Evolutionary conservation across 2,329 filamentous ascomycete genomes (phyloP), one percentile per base, ranked within the genome.

Genomic region (Didymella exigua): DNA sequence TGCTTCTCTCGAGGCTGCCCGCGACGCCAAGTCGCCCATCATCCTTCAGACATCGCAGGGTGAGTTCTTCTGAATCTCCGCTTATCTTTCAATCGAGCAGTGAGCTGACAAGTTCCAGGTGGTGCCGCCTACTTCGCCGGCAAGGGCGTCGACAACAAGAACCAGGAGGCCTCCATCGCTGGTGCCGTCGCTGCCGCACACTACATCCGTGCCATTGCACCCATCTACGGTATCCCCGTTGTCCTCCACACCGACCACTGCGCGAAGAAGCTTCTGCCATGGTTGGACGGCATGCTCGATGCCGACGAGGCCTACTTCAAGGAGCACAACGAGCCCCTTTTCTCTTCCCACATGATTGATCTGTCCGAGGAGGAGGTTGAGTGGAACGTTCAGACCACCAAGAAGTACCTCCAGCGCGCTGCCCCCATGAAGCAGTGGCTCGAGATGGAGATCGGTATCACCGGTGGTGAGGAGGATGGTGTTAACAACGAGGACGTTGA

Each of bases 281-380:
- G 93, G 93, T 83, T 98, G 76, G 93, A 97, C 75, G 68, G 68
- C 46, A 71, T 71, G 68, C 80, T 98, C 69, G 92, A 95, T 62
- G 93, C 88, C 69, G 95, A 98, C 74, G 95, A 98, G 86, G 84
- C 82, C 58, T 93, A 93, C 84, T 97, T 96, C 89, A 96, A 97
- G 88, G 78, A 86, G 76, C 49, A 52, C 54, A 49, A 49, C 49
- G 89, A 93, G 79, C 93, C 95, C 64, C 89, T 98, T 60, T 98
- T 96, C 87, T 92, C 88, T 76, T 91, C 86, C 69, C 95, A 99
- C 88, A 99, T 99, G 95, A 96, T 98, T 74, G 95, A 99, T 79
- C 49, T 75, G 34, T 95, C 90, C 23, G 95, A 97, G 83, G 93
- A 98, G 84, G 75, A 86, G 51, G 57, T 59, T 65, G 86, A 95